Evolutionary conservation across 2,329 filamentous ascomycete species (phyloP).

Genomic region (Cercospora brassicicola): DNA sequence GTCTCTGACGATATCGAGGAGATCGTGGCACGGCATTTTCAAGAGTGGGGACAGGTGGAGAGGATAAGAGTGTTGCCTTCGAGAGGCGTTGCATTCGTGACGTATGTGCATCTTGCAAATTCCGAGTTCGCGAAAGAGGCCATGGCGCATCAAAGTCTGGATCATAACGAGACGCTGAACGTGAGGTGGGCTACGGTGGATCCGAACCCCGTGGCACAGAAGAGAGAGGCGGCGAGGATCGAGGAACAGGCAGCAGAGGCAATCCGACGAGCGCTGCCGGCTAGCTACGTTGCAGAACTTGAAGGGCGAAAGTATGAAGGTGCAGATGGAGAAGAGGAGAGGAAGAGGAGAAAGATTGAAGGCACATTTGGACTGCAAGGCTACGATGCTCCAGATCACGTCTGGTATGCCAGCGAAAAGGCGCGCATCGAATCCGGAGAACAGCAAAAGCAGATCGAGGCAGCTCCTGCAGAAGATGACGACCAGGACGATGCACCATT

Average conservation of each 20-base stretch:
- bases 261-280: constrained; percentile 80
- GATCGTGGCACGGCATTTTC: constrained; percentile 88
- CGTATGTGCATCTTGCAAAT: constrained; percentile 86
- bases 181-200: constrained; percentile 96
- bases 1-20: constrained; percentile 97
- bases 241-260: constrained; percentile 97
- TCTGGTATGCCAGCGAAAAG: constrained; percentile 83
- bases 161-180: constrained; percentile 90
- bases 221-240: constrained; percentile 80
- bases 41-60: constrained; percentile 94
- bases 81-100: constrained; percentile 90
- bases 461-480: constrained; percentile 44
- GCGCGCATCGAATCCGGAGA: constrained; percentile 64
- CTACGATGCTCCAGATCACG: constrained; percentile 89
- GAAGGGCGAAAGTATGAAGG: constrained; percentile 65
- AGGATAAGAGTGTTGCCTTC: constrained; percentile 81
- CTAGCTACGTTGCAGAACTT: constrained; percentile 87
- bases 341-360: constrained; percentile 85
- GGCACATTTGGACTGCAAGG: constrained; percentile 84
- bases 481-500: constrained; percentile 33
- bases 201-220: constrained; percentile 91
- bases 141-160: constrained; percentile 91
- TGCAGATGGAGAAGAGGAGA: constrained; percentile 68
- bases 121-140: constrained; percentile 79
- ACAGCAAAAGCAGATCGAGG: constrained; percentile 36